Base-by-base conservation (phyloP, 2,329 filamentous ascomycete genomes). In the Chalaropsis ovoidea region DNA sequence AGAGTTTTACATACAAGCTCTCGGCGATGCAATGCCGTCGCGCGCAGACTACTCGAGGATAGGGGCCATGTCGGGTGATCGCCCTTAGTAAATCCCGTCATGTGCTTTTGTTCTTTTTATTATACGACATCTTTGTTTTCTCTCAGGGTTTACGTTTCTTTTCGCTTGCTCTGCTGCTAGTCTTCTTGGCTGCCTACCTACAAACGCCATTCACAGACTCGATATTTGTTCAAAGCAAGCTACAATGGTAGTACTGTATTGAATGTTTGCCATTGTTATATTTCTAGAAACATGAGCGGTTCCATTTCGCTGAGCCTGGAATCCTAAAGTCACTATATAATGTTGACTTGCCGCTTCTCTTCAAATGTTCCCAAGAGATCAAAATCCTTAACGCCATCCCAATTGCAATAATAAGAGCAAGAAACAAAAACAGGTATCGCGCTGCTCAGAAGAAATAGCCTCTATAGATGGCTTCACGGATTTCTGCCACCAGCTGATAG, bases 11-110 rank as follows among this genome's bases (percentile, higher is more conserved):
- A 15, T 58, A 13, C 10, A 39, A 11, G 49, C 58, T 41, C n/a
- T 15, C 10, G 24, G 10, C n/a, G n/a, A 35, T 19, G 22, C 41
- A 5, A 54, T 62, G n/a, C 43, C 58, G 22, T 56, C 49, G 27
- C 62, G 65, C 39, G 52, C 54, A 22, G 52, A 52, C n/a, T 66
- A 66, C 52, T 43, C 65, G 7, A 58, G 65, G 17, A 35, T 66
- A 35, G 49, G 49, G 19, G 49, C 19, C 8, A 13, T 54, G 45
- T 47, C 19, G 42, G 43, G 19, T 11, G 56, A 47, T 60, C 41
- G 27, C 6, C 54, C 15, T 8, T 58, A 35, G 31, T 35, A 31
- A 35, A 62, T 45, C 15, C 24, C 42, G n/a, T n/a, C 4, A 13
- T 19, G 15, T 31, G 39, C 27, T 31, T 5, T 62, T n/a, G 15